These are phyloP conservation scores for Hansenula lynferdii DNA, from an alignment of 1,139 yeast genomes.

Conservation along the genomic window DNA sequence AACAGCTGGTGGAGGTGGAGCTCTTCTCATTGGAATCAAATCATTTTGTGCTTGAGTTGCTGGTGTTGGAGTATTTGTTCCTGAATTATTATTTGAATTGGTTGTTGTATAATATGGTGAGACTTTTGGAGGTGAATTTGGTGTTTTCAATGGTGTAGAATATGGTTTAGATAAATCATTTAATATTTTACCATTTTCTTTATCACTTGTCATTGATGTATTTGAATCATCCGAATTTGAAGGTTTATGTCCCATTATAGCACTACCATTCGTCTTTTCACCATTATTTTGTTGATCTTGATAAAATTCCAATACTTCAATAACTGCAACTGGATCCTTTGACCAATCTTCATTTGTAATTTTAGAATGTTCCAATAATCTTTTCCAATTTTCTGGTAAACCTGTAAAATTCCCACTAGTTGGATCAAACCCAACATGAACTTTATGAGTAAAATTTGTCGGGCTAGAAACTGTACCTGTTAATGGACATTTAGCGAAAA, in stretches of 20 bases:
- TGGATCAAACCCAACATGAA: constrained; percentile 59
- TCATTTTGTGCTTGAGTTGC: constrained; percentile 12
- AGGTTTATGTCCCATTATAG: constrained; percentile 13
- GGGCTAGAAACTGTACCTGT: constrained; percentile 78
- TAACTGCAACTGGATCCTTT: constrained; percentile 78
- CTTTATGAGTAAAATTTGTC: constrained; percentile 73
- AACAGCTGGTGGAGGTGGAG: constrained; percentile 39
- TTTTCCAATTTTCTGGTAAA: constrained; percentile 77
- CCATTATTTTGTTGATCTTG: constrained; percentile 35
- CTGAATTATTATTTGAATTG: neutral
- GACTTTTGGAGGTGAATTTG: constrained; percentile 22
- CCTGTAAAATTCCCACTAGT: constrained; percentile 73
- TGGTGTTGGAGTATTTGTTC: constrained; percentile 5
- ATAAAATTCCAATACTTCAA: constrained; percentile 90
- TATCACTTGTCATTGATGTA: constrained; percentile 13
- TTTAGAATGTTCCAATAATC: constrained; percentile 66
- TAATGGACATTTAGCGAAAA: constrained; percentile 81
- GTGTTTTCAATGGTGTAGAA: constrained; percentile 16
- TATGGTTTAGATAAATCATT: constrained; percentile 24
- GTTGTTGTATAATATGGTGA: constrained; percentile 18
- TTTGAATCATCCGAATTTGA: constrained; percentile 19
- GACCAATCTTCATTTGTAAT: constrained; percentile 83
- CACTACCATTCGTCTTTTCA: constrained; percentile 26
- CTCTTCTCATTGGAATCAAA: constrained; percentile 40
- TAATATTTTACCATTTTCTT: constrained; percentile 14